Evolutionary conservation across 2,329 filamentous ascomycete genomes (phyloP).

Genomic region (Exophiala oligosperma): DNA sequence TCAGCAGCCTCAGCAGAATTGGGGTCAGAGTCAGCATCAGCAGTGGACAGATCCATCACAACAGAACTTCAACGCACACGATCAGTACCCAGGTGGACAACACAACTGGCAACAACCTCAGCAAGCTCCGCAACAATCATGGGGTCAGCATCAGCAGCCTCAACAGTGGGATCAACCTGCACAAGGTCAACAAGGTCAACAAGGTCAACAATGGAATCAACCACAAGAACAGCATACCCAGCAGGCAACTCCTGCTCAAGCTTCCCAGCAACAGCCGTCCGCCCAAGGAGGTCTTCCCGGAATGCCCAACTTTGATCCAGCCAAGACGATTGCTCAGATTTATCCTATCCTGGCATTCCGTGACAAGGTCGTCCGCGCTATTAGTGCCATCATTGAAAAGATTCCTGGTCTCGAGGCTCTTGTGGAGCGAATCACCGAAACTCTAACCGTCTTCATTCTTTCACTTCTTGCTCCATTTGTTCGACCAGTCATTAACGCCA

Average conservation of each 20-base stretch:
- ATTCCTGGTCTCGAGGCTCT: slow-evolving; percentile 84
- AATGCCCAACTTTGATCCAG: slow-evolving; percentile 76
- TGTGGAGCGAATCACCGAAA: slow-evolving; percentile 93
- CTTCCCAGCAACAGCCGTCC: slow-evolving; percentile 28
- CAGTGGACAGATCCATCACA: slow-evolving; percentile 3
- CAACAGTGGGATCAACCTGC: neutral
- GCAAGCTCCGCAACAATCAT: slow-evolving; percentile 19
- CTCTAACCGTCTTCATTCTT: slow-evolving; percentile 85
- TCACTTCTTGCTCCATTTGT: slow-evolving; percentile 90
- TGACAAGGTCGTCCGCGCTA: slow-evolving; percentile 86
- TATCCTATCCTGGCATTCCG: slow-evolving; percentile 94
- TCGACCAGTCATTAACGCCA: slow-evolving; percentile 83
- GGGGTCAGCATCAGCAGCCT: slow-evolving; percentile 19
- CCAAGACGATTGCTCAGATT: slow-evolving; percentile 75
- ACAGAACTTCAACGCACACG: slow-evolving; percentile 13
- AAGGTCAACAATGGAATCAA: slow-evolving; percentile 2
- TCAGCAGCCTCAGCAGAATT: slow-evolving; percentile 13
- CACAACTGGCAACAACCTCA: slow-evolving; percentile 17
- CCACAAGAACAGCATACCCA: slow-evolving; percentile 7
- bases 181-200: neutral
- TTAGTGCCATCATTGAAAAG: slow-evolving; percentile 83
- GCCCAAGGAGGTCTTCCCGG: slow-evolving; percentile 63
- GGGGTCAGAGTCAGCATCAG: slow-evolving; percentile 15
- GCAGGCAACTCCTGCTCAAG: neutral
- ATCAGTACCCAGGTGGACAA: slow-evolving; percentile 9